Evolutionary conservation across 148 eudicot genomes (phyloP).

Genomic region (Rhododendron molle): DNA sequence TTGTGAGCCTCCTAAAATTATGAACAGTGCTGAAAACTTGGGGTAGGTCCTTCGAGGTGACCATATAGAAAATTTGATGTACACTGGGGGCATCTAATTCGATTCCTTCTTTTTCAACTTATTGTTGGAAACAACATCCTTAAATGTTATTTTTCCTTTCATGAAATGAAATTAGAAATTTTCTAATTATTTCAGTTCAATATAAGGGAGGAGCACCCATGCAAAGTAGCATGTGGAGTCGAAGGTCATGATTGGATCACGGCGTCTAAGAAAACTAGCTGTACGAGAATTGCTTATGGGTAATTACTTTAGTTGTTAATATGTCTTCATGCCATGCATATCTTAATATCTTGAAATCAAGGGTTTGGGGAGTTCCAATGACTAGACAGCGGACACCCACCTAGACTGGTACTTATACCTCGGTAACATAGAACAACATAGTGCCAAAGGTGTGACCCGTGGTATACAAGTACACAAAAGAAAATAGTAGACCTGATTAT

Average conservation of each 20-base stretch:
- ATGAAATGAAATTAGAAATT: not conserved
- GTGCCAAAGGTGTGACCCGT: not conserved
- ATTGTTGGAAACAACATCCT: too few species aligned
- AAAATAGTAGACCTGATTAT: not conserved
- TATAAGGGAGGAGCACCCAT: conserved; percentile 44
- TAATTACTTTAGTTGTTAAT: not conserved
- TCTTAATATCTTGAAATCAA: not conserved
- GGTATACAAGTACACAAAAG: not conserved
- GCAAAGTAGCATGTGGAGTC: conserved; percentile 30
- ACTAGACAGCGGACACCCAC: not conserved
- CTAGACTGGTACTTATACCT: not conserved
- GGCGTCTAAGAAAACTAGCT: not conserved
- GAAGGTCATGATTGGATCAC: not conserved
- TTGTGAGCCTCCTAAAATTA: too few species aligned
- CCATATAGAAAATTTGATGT: too few species aligned
- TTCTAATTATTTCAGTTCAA: conserved; percentile 21
- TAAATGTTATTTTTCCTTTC: not conserved
- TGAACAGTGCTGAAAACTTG: too few species aligned
- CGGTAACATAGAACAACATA: not conserved
- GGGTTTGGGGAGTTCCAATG: not conserved
- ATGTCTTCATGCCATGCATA: not conserved
- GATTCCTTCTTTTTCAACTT: too few species aligned
- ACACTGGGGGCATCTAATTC: too few species aligned
- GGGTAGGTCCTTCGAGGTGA: too few species aligned
- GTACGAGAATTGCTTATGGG: not conserved